phyloP scores from a whole-genome alignment of 2,329 filamentous ascomycete genomes.

The Dothideomycetes sp. region DNA sequence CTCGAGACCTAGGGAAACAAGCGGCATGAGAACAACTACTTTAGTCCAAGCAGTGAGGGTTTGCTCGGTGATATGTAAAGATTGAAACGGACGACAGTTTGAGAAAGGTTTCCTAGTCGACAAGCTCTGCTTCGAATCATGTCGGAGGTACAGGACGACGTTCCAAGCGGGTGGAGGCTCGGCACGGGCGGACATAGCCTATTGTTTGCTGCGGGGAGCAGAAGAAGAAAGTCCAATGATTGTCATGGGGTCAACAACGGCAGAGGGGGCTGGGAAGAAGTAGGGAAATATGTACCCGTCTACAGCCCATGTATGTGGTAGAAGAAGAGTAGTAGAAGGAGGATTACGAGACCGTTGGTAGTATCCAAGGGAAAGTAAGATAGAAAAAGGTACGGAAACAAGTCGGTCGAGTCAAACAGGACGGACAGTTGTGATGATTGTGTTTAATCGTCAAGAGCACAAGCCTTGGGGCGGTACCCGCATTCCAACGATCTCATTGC shows the following conservation, averaged over 20 bases:
- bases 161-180: neutral
- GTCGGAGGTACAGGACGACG: neutral
- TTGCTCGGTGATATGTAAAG: too few relatives aligned
- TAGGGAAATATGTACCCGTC: too few relatives aligned
- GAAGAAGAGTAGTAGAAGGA: too few relatives aligned
- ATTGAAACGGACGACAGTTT: conserved; percentile 6
- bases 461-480: conserved; percentile 12
- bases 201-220: conserved; percentile 7
- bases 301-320: too few relatives aligned
- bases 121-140: conserved; percentile 1
- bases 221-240: conserved; percentile 3
- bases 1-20: too few relatives aligned
- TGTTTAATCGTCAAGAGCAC: neutral
- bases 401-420: too few relatives aligned
- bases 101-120: conserved; percentile 11
- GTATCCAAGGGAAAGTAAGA: too few relatives aligned
- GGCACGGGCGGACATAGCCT: conserved; percentile 1
- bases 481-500: conserved; percentile 14
- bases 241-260: conserved; percentile 4
- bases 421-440: too few relatives aligned
- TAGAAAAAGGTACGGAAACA: too few relatives aligned
- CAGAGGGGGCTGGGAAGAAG: conserved; percentile 1
- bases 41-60: too few relatives aligned
- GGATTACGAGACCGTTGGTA: too few relatives aligned
- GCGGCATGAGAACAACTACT: too few relatives aligned